These are phyloP conservation scores for Phytopythium sindhum DNA, from an alignment of 352 stramenopile genomes.

Conservation along the genomic window DNA sequence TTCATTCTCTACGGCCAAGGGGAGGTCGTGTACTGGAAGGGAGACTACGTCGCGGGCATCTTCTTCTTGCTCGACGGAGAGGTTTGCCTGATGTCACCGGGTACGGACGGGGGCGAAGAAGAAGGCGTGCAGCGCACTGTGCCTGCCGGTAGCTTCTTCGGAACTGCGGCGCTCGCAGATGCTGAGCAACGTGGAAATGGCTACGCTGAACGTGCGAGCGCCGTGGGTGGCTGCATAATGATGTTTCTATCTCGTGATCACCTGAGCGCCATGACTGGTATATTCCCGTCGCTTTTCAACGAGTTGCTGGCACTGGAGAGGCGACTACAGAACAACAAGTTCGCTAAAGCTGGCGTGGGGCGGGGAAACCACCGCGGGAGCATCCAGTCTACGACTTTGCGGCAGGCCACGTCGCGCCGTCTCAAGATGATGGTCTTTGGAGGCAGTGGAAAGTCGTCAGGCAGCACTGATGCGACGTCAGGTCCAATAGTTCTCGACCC, in stretches of 20 bases:
- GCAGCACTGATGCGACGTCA: background rate
- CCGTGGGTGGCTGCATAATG: constrained; percentile 52
- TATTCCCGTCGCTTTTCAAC: constrained; percentile 44
- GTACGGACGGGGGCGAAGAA: background rate
- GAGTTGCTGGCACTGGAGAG: constrained; percentile 43
- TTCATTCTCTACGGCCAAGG: constrained; percentile 61
- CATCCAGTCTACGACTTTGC: background rate
- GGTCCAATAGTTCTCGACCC: constrained; percentile 19
- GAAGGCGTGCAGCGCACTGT: constrained; percentile 15
- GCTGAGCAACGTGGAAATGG: constrained; percentile 35
- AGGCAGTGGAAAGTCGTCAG: too few species aligned
- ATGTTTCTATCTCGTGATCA: constrained; percentile 48
- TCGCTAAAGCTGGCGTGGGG: constrained; percentile 25
- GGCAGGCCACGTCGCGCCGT: background rate
- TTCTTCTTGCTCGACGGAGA: constrained; percentile 63
- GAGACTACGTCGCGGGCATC: constrained; percentile 49
- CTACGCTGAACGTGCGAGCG: constrained; percentile 47
- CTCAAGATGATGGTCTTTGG: constrained; percentile 1
- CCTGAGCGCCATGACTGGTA: constrained; percentile 39
- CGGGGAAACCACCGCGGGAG: constrained; percentile 11
- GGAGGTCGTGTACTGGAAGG: constrained; percentile 50
- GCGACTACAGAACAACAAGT: constrained; percentile 35
- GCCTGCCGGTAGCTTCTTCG: constrained; percentile 43
- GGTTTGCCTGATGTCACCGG: constrained; percentile 32
- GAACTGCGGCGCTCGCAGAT: constrained; percentile 29